Conservation (phyloP, 352 stramenopile species). For the Aphanomyces stellatus region DNA sequence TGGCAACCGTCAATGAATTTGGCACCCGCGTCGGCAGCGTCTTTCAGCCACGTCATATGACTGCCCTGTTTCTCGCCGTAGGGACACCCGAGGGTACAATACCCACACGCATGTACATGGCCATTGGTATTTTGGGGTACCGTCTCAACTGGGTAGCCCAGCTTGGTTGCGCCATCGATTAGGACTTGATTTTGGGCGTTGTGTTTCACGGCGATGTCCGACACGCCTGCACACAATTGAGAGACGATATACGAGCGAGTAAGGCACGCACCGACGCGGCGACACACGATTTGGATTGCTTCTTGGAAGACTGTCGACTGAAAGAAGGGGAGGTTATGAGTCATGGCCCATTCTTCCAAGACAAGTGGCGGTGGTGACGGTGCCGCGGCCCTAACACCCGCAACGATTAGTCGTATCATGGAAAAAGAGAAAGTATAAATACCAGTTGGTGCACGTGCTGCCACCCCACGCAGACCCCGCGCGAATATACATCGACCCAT, state of each 20-base stretch:
- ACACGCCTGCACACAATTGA: neutral
- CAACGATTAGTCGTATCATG: neutral
- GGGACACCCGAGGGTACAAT: slow-evolving; percentile 21
- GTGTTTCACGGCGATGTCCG: slow-evolving; percentile 3
- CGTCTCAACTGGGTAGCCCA: slow-evolving; percentile 21
- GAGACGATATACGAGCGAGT: neutral
- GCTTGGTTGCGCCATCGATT: slow-evolving; percentile 20
- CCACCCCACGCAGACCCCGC: slow-evolving; percentile 21
- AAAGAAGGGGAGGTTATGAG: slow-evolving; percentile 22
- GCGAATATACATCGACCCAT: slow-evolving; percentile 22
- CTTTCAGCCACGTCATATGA: slow-evolving; percentile 13
- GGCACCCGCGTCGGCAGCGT: slow-evolving; percentile 10
- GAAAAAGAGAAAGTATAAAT: neutral
- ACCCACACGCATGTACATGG: slow-evolving; percentile 12
- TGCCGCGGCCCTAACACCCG: neutral
- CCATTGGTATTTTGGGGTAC: slow-evolving; percentile 20
- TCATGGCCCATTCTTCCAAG: slow-evolving; percentile 22
- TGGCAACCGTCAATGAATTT: slow-evolving; percentile 10
- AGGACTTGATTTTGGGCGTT: slow-evolving; percentile 24
- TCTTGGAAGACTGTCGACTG: slow-evolving; percentile 4
- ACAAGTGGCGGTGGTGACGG: slow-evolving; percentile 19
- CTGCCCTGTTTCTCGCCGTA: slow-evolving; percentile 21
- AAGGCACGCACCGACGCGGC: neutral
- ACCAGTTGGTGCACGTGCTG: slow-evolving; percentile 21
- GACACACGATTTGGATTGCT: slow-evolving; percentile 10